Percentiles rank a stretch among this genome's conserved stretches.
Conservation (phyloP, 2,329 filamentous ascomycete species). For the Penicillium oxalicum region DNA sequence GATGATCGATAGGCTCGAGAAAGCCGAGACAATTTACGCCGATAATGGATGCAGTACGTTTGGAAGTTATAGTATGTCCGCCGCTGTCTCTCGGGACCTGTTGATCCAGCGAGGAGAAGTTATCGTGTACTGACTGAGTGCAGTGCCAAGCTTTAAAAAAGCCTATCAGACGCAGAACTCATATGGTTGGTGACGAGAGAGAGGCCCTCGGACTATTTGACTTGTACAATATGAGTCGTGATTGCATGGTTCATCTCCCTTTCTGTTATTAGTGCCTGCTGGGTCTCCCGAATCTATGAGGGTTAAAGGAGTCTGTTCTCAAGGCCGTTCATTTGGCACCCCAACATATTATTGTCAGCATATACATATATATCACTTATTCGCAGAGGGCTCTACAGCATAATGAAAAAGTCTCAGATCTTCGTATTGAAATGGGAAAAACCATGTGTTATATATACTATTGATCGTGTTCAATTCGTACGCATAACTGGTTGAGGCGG, state of each 20-base stretch:
- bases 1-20: conserved; percentile 29
- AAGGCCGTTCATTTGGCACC: not conserved
- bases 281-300: too few relatives aligned
- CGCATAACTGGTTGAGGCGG: not conserved
- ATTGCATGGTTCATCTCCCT: not conserved
- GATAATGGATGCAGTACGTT: conserved; percentile 35
- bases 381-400: not conserved
- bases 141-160: conserved; percentile 16
- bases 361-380: too few relatives aligned
- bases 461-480: too few relatives aligned
- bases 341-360: too few relatives aligned
- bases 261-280: not conserved
- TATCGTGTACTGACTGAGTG: conserved; percentile 2
- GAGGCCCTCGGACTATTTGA: too few relatives aligned
- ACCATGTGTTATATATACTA: too few relatives aligned
- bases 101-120: not conserved
- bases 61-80: conserved; percentile 24
- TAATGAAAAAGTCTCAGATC: too few relatives aligned
- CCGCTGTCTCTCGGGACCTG: not conserved
- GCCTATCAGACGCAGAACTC: conserved; percentile 11
- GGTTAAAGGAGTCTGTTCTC: too few relatives aligned
- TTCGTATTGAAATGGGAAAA: too few relatives aligned
- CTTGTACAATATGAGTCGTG: too few relatives aligned
- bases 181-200: conserved; percentile 2
- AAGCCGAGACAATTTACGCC: conserved; percentile 36